Evolutionary conservation across 1,139 yeast species (phyloP).

Genomic region (Taphrina populina): DNA sequence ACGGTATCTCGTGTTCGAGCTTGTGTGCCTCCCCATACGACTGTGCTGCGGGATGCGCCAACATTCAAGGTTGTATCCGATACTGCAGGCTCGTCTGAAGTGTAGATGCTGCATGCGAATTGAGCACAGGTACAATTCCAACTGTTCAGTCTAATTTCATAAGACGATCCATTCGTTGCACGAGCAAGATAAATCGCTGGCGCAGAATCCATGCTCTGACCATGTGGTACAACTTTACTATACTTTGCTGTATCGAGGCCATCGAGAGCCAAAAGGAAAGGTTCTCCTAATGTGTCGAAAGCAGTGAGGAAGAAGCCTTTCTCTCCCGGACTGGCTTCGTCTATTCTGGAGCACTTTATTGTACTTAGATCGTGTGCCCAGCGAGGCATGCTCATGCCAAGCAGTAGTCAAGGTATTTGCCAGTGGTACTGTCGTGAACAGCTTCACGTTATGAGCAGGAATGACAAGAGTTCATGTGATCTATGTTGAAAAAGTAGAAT

Average conservation of each 20-base stretch:
- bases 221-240: neutral
- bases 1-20: neutral
- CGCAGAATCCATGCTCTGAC: neutral
- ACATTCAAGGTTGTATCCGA: neutral
- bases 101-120: too few relatives aligned
- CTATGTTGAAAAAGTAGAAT: too few relatives aligned
- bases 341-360: neutral
- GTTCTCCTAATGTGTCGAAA: slow-evolving; percentile 19
- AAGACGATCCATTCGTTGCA: slow-evolving; percentile 2
- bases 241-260: slow-evolving; percentile 10
- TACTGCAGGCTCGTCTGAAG: neutral
- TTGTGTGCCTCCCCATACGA: slow-evolving; percentile 26
- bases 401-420: too few relatives aligned
- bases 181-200: slow-evolving; percentile 4
- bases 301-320: slow-evolving; percentile 6
- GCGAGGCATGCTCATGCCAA: neutral
- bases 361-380: slow-evolving; percentile 1
- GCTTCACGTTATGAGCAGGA: too few relatives aligned
- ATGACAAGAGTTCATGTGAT: too few relatives aligned
- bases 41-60: neutral
- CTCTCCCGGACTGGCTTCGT: neutral
- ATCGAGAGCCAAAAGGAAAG: slow-evolving; percentile 26
- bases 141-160: slow-evolving; percentile 27
- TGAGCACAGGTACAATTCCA: slow-evolving; percentile 34
- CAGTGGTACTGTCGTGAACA: too few relatives aligned